phyloP scores from a whole-genome alignment of 441 rosid species.

The Erodium texanum region DNA sequence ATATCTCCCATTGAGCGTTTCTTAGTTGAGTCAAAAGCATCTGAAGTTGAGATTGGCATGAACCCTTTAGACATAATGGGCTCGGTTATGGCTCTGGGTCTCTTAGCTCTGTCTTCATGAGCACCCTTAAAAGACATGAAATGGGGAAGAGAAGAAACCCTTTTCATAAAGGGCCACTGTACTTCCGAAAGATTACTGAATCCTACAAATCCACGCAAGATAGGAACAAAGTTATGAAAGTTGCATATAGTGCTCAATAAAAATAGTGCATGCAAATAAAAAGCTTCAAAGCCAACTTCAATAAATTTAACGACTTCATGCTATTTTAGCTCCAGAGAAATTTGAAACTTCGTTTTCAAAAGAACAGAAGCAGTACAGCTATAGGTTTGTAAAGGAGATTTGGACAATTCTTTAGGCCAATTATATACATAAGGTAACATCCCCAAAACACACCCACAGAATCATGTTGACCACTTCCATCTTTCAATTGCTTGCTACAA shows the following conservation, averaged over 20 bases:
- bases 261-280: too few relatives aligned
- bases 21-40: conserved; percentile 19
- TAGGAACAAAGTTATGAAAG: neutral
- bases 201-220: conserved; percentile 22
- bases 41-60: conserved; percentile 23
- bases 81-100: conserved; percentile 24
- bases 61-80: conserved; percentile 25
- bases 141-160: conserved; percentile 34
- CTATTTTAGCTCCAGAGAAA: neutral
- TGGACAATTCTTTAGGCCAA: neutral
- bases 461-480: neutral
- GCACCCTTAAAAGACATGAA: conserved; percentile 32
- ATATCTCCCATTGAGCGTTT: conserved; percentile 20
- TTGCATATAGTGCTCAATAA: neutral
- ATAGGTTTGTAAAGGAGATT: neutral
- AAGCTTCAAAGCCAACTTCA: neutral
- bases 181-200: conserved; percentile 28
- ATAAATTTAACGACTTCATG: neutral
- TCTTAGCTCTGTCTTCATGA: conserved; percentile 32
- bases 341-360: too few relatives aligned
- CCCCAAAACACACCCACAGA: neutral
- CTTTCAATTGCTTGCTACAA: neutral
- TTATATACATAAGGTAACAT: neutral
- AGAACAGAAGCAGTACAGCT: neutral
- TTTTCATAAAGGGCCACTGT: conserved; percentile 36